Evolutionary conservation across 164 flowering plant genomes (phyloP).

Genomic region (Cinnamomum micranthum): DNA sequence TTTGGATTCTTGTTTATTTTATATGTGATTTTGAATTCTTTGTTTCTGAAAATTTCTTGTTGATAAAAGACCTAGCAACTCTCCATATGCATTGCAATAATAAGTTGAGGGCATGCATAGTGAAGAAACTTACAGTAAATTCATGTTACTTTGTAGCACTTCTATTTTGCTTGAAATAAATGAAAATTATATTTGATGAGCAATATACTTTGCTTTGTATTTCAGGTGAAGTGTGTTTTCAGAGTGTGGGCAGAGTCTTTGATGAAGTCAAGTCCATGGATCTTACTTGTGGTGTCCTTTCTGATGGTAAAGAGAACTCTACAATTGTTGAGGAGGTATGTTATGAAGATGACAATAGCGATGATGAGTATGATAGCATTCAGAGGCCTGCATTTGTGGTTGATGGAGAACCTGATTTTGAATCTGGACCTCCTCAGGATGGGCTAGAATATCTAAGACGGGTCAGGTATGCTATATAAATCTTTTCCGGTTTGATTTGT

Average conservation of each 20-base stretch:
- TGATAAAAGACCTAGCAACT: slow-evolving; percentile 2
- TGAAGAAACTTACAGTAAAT: neutral
- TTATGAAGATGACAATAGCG: slow-evolving; percentile 54
- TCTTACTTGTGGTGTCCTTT: slow-evolving; percentile 8
- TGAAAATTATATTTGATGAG: slow-evolving; percentile 1
- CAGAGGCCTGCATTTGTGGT: slow-evolving; percentile 83
- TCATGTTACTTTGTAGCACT: neutral
- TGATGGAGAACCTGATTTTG: slow-evolving; percentile 90
- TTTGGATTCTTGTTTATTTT: slow-evolving; percentile 5
- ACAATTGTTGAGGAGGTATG: slow-evolving; percentile 25
- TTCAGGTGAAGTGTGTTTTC: slow-evolving; percentile 27
- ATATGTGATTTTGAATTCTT: too few species aligned
- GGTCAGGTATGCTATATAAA: slow-evolving; percentile 58
- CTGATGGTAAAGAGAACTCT: slow-evolving; percentile 17
- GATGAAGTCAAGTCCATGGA: slow-evolving; percentile 11
- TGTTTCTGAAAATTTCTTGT: slow-evolving; percentile 5
- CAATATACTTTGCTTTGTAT: slow-evolving; percentile 9
- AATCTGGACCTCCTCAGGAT: slow-evolving; percentile 92
- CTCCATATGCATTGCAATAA: neutral
- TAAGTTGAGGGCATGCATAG: too few species aligned
- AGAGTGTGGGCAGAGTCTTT: neutral
- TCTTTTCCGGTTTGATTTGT: neutral
- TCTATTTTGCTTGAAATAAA: slow-evolving; percentile 5
- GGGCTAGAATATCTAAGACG: slow-evolving; percentile 93
- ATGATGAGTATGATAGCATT: slow-evolving; percentile 61